Evolutionary conservation across 352 stramenopile genomes (phyloP).

Genomic region (Globisporangium cederbergense): DNA sequence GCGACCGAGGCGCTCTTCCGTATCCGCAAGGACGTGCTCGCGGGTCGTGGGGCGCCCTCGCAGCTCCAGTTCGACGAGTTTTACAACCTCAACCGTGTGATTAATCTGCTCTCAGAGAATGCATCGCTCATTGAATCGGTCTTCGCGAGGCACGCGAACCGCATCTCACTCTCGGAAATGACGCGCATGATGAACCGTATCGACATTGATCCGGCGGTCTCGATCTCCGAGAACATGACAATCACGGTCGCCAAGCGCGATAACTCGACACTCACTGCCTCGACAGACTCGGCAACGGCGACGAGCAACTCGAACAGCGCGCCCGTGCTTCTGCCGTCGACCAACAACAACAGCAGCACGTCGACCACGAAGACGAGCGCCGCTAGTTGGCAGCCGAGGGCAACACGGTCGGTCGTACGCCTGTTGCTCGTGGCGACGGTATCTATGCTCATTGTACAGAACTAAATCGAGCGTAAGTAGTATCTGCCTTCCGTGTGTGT

Average conservation of each 20-base stretch:
- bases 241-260: conserved; percentile 10
- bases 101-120: conserved; percentile 28
- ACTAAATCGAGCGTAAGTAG: not conserved
- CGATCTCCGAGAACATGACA: conserved; percentile 19
- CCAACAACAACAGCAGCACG: not conserved
- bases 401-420: not conserved
- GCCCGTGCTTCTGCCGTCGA: conserved; percentile 1
- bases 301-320: not conserved
- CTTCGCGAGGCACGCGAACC: conserved; percentile 14
- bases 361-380: not conserved
- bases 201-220: conserved; percentile 16
- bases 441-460: not conserved
- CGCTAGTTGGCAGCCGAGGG: not conserved
- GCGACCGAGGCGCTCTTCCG: conserved; percentile 24
- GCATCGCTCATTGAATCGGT: conserved; percentile 22
- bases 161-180: conserved; percentile 29
- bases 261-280: not conserved
- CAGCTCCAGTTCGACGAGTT: conserved; percentile 27
- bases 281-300: not conserved
- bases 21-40: conserved; percentile 24
- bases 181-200: conserved; percentile 30
- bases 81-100: conserved; percentile 29
- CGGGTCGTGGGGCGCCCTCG: conserved; percentile 13
- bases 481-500: not conserved
- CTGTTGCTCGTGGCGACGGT: not conserved